Percentiles rank a stretch among this genome's conserved stretches.
Conservation (phyloP, 208 protist species). For the Crithidia acanthocephali region DNA sequence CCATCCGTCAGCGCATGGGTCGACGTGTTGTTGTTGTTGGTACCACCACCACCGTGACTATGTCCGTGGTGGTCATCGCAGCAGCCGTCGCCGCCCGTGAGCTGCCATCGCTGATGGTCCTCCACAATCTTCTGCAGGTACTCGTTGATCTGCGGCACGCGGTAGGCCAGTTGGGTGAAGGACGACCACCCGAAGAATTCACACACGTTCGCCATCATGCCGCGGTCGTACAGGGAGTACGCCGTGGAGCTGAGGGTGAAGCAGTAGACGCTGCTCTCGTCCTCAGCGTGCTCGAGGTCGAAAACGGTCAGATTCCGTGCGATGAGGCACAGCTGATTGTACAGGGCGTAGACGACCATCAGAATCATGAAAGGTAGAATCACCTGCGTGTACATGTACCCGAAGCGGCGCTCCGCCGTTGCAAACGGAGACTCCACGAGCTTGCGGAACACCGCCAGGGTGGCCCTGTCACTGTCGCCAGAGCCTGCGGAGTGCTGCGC, state of each 20-base stretch:
- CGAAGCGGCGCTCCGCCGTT: constrained; percentile 41
- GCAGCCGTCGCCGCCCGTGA: constrained; percentile 23
- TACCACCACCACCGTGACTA: constrained; percentile 7
- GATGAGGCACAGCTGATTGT: constrained; percentile 53
- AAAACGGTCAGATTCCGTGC: constrained; percentile 69
- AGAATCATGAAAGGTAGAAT: constrained; percentile 53
- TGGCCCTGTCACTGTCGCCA: neutral
- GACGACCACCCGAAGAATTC: constrained; percentile 53
- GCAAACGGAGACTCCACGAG: constrained; percentile 6
- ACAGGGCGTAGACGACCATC: constrained; percentile 33
- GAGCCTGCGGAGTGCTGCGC: neutral
- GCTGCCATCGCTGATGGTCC: constrained; percentile 54
- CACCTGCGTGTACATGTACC: constrained; percentile 61
- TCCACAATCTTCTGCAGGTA: constrained; percentile 50
- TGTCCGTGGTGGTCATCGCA: constrained; percentile 22
- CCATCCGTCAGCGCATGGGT: neutral
- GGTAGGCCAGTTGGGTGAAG: constrained; percentile 40
- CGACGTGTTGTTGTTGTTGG: constrained; percentile 12
- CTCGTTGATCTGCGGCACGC: constrained; percentile 58
- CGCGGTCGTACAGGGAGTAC: constrained; percentile 78
- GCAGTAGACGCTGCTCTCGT: constrained; percentile 71
- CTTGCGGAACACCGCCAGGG: constrained; percentile 1
- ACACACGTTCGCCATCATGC: constrained; percentile 44
- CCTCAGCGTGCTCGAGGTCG: constrained; percentile 57
- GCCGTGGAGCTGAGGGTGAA: constrained; percentile 56